Evolutionary conservation across 1,139 yeast species (phyloP).

Genomic region (Diutina siamensis): DNA sequence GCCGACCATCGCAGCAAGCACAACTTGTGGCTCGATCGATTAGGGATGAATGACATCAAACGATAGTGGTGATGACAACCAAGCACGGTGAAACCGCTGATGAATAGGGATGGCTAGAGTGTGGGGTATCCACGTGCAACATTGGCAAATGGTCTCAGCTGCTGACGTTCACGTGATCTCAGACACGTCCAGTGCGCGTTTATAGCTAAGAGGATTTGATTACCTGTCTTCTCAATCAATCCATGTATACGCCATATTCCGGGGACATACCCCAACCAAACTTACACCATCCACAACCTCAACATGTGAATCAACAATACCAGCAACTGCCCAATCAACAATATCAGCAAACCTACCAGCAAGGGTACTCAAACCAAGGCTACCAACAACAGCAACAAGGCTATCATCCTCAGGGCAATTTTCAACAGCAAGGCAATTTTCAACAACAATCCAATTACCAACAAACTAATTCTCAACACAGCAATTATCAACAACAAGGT

Average conservation of each 20-base stretch:
- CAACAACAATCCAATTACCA: slow-evolving; percentile 7
- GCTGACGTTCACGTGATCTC: too few species aligned
- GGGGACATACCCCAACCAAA: slow-evolving; percentile 1
- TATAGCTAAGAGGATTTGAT: too few species aligned
- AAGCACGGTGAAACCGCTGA: too few species aligned
- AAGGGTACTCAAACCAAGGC: slow-evolving; percentile 4
- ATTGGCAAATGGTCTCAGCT: too few species aligned
- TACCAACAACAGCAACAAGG: slow-evolving; percentile 9
- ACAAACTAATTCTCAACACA: slow-evolving; percentile 6
- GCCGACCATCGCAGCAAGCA: too few species aligned
- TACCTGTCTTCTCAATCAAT: neutral
- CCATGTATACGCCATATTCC: slow-evolving; percentile 2
- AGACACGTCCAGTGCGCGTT: too few species aligned
- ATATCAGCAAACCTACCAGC: slow-evolving; percentile 8
- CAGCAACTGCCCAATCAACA: slow-evolving; percentile 16
- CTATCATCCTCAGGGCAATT: slow-evolving; percentile 8
- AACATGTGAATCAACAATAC: slow-evolving; percentile 12
- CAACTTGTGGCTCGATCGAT: too few species aligned
- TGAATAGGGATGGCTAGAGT: too few species aligned
- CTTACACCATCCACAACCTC: slow-evolving; percentile 6
- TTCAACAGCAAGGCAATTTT: slow-evolving; percentile 8
- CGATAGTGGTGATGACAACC: too few species aligned
- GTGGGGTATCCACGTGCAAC: too few species aligned
- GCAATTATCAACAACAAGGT: neutral
- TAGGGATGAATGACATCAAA: too few species aligned